Evolutionary conservation across 768 basidiomycete genomes (phyloP).

Genomic region (Daedalea quercina): DNA sequence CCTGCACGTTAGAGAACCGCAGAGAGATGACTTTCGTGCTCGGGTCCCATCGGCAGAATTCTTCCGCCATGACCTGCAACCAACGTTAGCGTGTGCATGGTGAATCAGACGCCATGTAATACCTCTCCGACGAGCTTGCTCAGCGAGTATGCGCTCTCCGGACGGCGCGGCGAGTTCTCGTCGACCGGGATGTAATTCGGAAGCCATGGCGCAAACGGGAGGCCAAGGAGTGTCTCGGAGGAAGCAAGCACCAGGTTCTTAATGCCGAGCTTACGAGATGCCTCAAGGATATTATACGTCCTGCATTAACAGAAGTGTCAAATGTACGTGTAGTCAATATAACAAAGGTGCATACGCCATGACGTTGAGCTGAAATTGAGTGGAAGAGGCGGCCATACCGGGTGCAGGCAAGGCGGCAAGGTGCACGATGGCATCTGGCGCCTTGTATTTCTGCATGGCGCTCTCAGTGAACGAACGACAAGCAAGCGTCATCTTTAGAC

Average conservation of each 20-base stretch:
- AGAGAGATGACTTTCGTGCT: slow-evolving; percentile 1
- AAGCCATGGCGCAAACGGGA: neutral
- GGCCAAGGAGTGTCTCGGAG: slow-evolving; percentile 2
- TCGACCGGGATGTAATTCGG: slow-evolving; percentile 2
- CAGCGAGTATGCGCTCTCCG: slow-evolving; percentile 3
- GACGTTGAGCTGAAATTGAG: slow-evolving; percentile 1
- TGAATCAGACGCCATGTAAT: neutral
- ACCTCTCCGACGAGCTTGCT: slow-evolving; percentile 6
- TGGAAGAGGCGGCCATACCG: neutral
- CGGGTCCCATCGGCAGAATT: slow-evolving; percentile 2
- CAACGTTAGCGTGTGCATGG: neutral
- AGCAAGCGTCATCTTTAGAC: neutral
- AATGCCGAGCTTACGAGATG: slow-evolving; percentile 2
- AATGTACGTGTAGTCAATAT: no score
- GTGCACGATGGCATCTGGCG: neutral
- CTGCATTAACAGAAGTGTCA: neutral
- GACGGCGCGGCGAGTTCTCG: slow-evolving; percentile 3
- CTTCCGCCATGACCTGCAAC: neutral
- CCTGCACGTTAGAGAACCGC: slow-evolving; percentile 1
- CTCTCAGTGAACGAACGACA: neutral
- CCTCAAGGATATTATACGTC: slow-evolving; percentile 4
- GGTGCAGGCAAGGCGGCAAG: slow-evolving; percentile 2
- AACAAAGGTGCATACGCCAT: neutral
- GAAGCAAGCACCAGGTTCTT: slow-evolving; percentile 3
- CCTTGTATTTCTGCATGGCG: slow-evolving; percentile 1